Conservation (phyloP, 352 stramenopile genomes). For the Proteromonas lacertae region DNA sequence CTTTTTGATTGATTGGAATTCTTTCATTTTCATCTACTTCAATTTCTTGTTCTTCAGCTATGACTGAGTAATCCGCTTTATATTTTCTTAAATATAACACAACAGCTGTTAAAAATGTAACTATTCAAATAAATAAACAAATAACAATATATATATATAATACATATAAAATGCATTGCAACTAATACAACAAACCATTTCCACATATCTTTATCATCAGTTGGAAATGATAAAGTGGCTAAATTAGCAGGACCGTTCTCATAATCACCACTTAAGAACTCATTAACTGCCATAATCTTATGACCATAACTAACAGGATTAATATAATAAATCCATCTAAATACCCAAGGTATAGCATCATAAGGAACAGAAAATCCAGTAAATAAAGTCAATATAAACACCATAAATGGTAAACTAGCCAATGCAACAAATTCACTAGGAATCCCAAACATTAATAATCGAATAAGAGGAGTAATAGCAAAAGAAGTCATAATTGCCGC, state of each 20-base stretch:
- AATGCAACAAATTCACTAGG: neutral
- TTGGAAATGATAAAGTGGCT: slow-evolving; percentile 2
- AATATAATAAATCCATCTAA: slow-evolving; percentile 29
- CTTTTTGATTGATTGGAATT: too few relatives aligned
- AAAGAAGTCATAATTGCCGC: neutral
- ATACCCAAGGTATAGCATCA: slow-evolving; percentile 17
- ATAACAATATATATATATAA: slow-evolving; percentile 4
- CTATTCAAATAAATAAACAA: too few relatives aligned
- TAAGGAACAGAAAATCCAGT: slow-evolving; percentile 22
- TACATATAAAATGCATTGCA: slow-evolving; percentile 2
- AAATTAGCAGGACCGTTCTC: neutral
- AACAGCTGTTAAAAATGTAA: too few relatives aligned
- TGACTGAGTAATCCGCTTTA: too few relatives aligned
- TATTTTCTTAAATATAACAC: too few relatives aligned
- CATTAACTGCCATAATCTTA: slow-evolving; percentile 1
- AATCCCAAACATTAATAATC: neutral
- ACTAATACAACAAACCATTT: neutral
- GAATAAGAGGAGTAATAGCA: slow-evolving; percentile 5
- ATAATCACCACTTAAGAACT: too few relatives aligned
- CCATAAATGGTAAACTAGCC: neutral
- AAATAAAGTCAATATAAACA: slow-evolving; percentile 16
- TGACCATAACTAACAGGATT: slow-evolving; percentile 11
- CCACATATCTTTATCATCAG: too few relatives aligned
- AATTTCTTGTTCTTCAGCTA: too few relatives aligned
- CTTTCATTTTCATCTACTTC: too few relatives aligned